phyloP scores from a whole-genome alignment of 805 yeast species.

The Alloascoidea africana region DNA sequence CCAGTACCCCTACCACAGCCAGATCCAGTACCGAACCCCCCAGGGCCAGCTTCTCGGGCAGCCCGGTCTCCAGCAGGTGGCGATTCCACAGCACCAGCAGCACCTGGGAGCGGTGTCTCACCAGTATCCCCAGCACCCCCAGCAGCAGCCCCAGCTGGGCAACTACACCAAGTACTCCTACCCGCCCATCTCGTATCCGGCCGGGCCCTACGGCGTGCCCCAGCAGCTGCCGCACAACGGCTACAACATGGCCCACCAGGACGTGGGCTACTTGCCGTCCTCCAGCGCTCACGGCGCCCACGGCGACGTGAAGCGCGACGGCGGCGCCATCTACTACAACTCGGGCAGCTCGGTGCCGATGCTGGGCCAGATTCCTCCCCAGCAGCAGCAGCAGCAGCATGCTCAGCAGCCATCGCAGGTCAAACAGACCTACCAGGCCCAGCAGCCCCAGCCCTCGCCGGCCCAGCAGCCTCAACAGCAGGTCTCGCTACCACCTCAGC shows the following conservation, averaged over 20 bases:
- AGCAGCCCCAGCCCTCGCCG: conserved; percentile 6
- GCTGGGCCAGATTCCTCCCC: not conserved
- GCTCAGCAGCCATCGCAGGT: conserved; percentile 6
- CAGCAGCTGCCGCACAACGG: conserved; percentile 5
- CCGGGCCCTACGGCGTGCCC: conserved; percentile 4
- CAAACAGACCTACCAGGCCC: conserved; percentile 7
- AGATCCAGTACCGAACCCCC: not conserved
- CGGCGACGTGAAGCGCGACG: not conserved
- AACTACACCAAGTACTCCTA: not conserved
- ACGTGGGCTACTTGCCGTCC: not conserved
- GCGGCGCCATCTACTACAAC: conserved; percentile 5
- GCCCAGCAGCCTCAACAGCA: conserved; percentile 6
- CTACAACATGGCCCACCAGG: not conserved
- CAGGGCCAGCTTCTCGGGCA: conserved; percentile 1
- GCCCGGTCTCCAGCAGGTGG: conserved; percentile 3
- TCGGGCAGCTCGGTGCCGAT: conserved; percentile 5
- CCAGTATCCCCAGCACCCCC: not conserved
- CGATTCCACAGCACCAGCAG: conserved; percentile 7
- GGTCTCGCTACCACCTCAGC: conserved; percentile 4
- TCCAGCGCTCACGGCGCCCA: not conserved
- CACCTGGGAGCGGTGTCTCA: conserved; percentile 9
- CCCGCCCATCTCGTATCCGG: not conserved
- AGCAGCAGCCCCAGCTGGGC: not conserved
- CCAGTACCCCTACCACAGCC: not conserved
- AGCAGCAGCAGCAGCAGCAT: conserved; percentile 5